Evolutionary conservation across 768 basidiomycete genomes (phyloP).

Genomic region (Chiua virens): DNA sequence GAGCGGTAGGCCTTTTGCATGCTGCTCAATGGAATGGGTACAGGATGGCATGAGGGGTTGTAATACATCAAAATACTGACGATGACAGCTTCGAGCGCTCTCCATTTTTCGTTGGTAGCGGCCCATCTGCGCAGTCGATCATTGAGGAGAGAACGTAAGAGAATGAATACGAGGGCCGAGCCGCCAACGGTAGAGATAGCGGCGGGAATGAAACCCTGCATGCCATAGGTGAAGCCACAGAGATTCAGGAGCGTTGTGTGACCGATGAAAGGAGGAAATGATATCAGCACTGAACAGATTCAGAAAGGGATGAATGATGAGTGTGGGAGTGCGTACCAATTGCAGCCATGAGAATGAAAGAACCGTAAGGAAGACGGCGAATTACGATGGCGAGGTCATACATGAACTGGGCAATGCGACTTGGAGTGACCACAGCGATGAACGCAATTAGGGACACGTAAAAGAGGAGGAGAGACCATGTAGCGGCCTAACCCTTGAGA

Average conservation of each 20-base stretch:
- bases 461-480: constrained; percentile 60
- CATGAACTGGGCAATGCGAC: constrained; percentile 63
- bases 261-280: constrained; percentile 35
- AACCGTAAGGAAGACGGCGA: constrained; percentile 59
- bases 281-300: constrained; percentile 24
- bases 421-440: constrained; percentile 56
- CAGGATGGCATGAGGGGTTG: background rate
- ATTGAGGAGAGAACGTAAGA: constrained; percentile 60
- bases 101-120: constrained; percentile 67
- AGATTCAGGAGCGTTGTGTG: constrained; percentile 46
- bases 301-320: constrained; percentile 47
- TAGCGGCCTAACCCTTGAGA: constrained; percentile 38
- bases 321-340: constrained; percentile 58
- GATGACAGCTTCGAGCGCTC: constrained; percentile 72
- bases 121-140: constrained; percentile 59
- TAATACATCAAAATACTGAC: constrained; percentile 40
- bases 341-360: constrained; percentile 50
- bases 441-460: constrained; percentile 47
- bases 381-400: constrained; percentile 69
- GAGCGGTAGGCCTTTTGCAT: constrained; percentile 73
- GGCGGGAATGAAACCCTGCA: constrained; percentile 71
- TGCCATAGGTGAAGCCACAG: constrained; percentile 82
- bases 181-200: constrained; percentile 62
- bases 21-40: constrained; percentile 37
- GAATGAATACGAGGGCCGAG: constrained; percentile 58